phyloP scores from a whole-genome alignment of 2,329 filamentous ascomycete genomes.

The Taxawa tesnikishii region DNA sequence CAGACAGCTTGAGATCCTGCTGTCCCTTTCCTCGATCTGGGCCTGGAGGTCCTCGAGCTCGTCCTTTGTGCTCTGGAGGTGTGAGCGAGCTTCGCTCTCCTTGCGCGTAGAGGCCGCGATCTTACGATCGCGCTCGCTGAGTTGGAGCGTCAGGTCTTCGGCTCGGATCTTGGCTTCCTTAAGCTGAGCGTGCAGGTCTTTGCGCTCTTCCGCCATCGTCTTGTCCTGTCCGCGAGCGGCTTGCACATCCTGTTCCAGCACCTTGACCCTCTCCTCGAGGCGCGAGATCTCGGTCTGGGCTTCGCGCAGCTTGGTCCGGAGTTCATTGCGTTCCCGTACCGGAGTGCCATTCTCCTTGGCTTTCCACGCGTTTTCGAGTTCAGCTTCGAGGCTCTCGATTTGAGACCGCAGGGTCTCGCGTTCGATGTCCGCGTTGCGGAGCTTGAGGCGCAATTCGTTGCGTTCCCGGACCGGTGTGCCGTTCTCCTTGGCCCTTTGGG shows the following conservation, averaged over 20 bases:
- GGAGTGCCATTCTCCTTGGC: constrained; percentile 16
- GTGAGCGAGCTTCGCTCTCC: constrained; percentile 50
- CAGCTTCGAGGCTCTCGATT: constrained; percentile 21
- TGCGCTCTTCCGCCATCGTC: constrained; percentile 41
- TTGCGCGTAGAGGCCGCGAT: constrained; percentile 45
- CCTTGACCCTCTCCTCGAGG: constrained; percentile 42
- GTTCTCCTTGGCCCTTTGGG: constrained; percentile 24
- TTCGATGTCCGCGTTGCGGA: constrained; percentile 18
- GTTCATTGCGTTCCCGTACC: constrained; percentile 19
- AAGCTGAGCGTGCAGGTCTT: constrained; percentile 48
- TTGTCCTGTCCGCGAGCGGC: constrained; percentile 27
- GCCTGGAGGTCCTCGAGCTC: constrained; percentile 36
- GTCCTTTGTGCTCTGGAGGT: constrained; percentile 48
- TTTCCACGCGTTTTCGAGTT: constrained; percentile 18
- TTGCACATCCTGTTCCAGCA: constrained; percentile 44
- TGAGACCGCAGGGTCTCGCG: constrained; percentile 19
- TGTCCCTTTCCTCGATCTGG: constrained; percentile 38
- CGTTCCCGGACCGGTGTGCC: constrained; percentile 22
- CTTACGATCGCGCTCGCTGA: constrained; percentile 55
- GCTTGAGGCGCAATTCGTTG: constrained; percentile 18
- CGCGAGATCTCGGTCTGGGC: constrained; percentile 20
- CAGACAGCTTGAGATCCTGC: constrained; percentile 12
- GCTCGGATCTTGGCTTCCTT: constrained; percentile 46
- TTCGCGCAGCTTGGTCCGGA: constrained; percentile 20
- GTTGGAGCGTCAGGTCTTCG: constrained; percentile 52